Evolutionary conservation across 2,329 filamentous ascomycete species (phyloP).

Genomic region (Alternaria viburni): DNA sequence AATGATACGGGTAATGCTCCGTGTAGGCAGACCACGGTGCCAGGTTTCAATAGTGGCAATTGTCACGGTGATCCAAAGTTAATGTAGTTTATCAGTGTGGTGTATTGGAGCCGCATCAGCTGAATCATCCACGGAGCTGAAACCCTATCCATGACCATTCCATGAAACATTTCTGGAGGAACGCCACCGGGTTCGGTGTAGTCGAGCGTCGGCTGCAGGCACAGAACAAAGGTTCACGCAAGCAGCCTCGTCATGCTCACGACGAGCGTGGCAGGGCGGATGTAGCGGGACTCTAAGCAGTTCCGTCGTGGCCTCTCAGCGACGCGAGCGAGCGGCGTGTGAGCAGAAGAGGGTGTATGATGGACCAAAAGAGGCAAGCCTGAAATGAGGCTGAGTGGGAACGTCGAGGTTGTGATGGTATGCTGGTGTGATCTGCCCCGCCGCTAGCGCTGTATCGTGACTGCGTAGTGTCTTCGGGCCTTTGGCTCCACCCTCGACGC

Average conservation of each 20-base stretch:
- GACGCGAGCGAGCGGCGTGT: conserved; percentile 32
- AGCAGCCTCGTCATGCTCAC: conserved; percentile 21
- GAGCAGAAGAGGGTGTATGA: conserved; percentile 24
- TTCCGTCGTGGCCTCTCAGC: conserved; percentile 29
- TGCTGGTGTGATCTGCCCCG: conserved; percentile 28
- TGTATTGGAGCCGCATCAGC: conserved; percentile 33
- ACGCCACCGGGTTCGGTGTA: conserved; percentile 2
- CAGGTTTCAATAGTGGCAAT: neutral
- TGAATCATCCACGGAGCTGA: conserved; percentile 25
- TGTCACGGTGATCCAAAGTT: conserved; percentile 11
- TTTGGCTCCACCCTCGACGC: conserved; percentile 6
- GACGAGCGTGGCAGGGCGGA: conserved; percentile 20
- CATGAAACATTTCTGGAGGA: neutral
- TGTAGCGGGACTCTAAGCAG: conserved; percentile 18
- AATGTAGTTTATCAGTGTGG: conserved; percentile 15
- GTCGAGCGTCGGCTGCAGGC: conserved; percentile 14
- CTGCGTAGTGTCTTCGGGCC: conserved; percentile 13
- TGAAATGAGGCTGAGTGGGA: conserved; percentile 34
- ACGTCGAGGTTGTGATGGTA: conserved; percentile 18
- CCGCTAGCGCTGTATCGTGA: conserved; percentile 18
- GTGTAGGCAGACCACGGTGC: conserved; percentile 1
- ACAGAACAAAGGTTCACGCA: conserved; percentile 38
- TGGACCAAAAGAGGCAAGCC: conserved; percentile 22
- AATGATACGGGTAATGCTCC: conserved; percentile 16
- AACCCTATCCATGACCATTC: neutral